Base-by-base conservation (phyloP, 768 basidiomycete species). In the Xerocomellus dryophilus region DNA sequence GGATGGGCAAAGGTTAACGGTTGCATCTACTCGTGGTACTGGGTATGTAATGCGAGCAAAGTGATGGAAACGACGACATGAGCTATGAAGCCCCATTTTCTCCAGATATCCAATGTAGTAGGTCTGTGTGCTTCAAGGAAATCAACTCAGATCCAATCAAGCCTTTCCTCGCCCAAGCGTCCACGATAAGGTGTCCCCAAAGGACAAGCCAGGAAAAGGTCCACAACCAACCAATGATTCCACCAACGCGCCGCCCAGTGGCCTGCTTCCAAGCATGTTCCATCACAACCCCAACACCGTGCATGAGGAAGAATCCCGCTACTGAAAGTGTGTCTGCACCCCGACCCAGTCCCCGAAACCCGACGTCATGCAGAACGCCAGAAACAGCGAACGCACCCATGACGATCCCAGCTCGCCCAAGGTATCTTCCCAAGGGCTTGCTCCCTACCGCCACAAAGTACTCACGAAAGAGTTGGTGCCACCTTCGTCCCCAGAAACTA, bases 381-480 rank as follows among this genome's bases (percentile, higher is more conserved):
- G 87, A 89, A 7, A 80, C 54, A 3, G 78, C 44, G 63, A 89
- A 89, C 4, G 78, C 79, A 7, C 84, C 85, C 3, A 88, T 51
- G 8, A 86, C 69, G 4, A 64, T 68, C 5, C 81, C 83, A 3
- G 63, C 51, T 18, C 77, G 76, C 21, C 86, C 84, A 25, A 81
- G 60, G 5, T 81, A 56, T 48, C 60, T 61, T 25, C 64, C 63
- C 25, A 81, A 47, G 0, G 81, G 80, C 31, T 70, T 71, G 10
- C 71, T 71, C 12, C 84, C 85, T n/a, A 81, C 56, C 12, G 64
- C 67, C 39, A 85, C 67, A 60, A 88, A 87, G 35, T 67, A 61
- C 41, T 82, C 77, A 10, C 85, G 77, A 61, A 86, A 84, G 6
- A 82, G 54, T 60, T 87, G 85, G 59, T 89, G 87, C 87, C 88